Conservation (phyloP, 1,139 yeast species). For the Lodderomyces oxycetoniae region DNA sequence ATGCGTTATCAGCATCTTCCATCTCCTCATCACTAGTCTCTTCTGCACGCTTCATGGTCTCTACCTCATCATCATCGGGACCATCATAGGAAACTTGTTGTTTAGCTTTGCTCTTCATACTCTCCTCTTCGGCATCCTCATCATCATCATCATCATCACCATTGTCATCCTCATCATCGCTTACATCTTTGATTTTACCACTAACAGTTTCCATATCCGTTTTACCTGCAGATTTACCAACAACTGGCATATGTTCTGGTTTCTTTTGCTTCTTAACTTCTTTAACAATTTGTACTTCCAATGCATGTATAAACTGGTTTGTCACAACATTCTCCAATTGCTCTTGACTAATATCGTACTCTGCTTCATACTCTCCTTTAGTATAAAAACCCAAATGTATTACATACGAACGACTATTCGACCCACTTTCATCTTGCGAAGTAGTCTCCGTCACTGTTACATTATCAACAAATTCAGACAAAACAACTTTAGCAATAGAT, state of each 20-base stretch:
- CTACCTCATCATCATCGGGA: conserved; percentile 90
- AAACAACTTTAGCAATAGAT: conserved; percentile 75
- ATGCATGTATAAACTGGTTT: conserved; percentile 57
- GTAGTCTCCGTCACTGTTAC: conserved; percentile 89
- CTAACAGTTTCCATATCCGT: conserved; percentile 37
- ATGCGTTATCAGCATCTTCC: conserved; percentile 32
- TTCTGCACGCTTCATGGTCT: conserved; percentile 79
- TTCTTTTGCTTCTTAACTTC: conserved; percentile 81
- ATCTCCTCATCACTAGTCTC: conserved; percentile 63
- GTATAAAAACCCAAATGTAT: conserved; percentile 75
- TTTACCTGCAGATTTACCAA: conserved; percentile 72
- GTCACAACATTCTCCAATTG: conserved; percentile 72
- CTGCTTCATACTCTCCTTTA: conserved; percentile 71
- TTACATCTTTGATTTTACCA: conserved; percentile 31
- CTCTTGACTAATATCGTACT: conserved; percentile 80
- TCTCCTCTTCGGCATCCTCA: conserved; percentile 55
- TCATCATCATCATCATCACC: conserved; percentile 33
- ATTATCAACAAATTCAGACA: conserved; percentile 85
- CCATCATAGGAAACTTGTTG: conserved; percentile 92
- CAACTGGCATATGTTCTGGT: conserved; percentile 50
- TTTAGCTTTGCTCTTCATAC: conserved; percentile 49
- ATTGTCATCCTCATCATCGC: conserved; percentile 46
- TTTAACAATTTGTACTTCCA: conserved; percentile 70
- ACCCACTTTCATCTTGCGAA: conserved; percentile 46
- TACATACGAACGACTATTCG: conserved; percentile 66